These are phyloP conservation scores for Penicillium tannophilum DNA, from an alignment of 495 filamentous ascomycete species.

Conservation along the genomic window DNA sequence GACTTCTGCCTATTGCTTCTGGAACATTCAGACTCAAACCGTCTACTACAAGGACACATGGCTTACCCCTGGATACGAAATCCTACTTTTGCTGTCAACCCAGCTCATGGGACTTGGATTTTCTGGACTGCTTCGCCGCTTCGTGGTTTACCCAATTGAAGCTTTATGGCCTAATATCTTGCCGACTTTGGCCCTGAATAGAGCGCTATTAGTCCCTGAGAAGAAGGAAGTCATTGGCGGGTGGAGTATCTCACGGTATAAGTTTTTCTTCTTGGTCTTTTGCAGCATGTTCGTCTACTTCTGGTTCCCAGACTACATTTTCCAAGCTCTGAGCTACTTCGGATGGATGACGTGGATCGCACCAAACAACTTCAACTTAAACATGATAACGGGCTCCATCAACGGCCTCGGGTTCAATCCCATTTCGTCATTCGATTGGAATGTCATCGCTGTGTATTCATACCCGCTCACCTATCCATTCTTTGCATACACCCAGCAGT, in stretches of 20 bases:
- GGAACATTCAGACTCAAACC: slow-evolving; percentile 2
- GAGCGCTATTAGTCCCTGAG: neutral
- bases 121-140: slow-evolving; percentile 3
- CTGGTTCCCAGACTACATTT: slow-evolving; percentile 1
- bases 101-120: slow-evolving; percentile 2
- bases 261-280: slow-evolving; percentile 2
- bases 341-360: slow-evolving; percentile 6
- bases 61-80: neutral
- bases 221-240: neutral
- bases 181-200: neutral
- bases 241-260: slow-evolving; percentile 1
- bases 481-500: slow-evolving; percentile 2
- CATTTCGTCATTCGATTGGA: neutral
- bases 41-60: slow-evolving; percentile 3
- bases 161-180: neutral
- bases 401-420: slow-evolving; percentile 3
- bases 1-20: slow-evolving; percentile 4
- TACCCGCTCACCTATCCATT: slow-evolving; percentile 2
- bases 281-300: neutral
- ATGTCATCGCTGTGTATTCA: neutral
- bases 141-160: slow-evolving; percentile 3
- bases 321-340: slow-evolving; percentile 4
- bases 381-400: neutral
- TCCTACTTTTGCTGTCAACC: slow-evolving; percentile 4
- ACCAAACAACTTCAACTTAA: slow-evolving; percentile 6